Percentiles rank a stretch among this genome's conserved stretches.
Evolutionary conservation across 495 filamentous ascomycete genomes (phyloP).

Genomic region (Talaromyces proteolyticus): DNA sequence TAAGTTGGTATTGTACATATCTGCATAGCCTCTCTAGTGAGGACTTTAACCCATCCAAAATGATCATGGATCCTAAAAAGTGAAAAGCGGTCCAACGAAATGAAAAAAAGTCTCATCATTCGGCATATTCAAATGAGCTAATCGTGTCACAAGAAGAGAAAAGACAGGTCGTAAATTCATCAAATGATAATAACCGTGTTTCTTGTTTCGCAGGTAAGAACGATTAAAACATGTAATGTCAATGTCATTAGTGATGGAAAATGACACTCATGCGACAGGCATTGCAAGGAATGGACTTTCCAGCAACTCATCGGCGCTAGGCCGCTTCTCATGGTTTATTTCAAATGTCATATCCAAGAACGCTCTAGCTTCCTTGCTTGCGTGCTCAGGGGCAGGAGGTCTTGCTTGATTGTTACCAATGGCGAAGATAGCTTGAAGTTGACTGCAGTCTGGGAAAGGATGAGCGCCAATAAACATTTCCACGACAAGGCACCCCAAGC

Average conservation of each 20-base stretch:
- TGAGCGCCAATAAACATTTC: conserved; percentile 99
- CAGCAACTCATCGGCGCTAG: conserved; percentile 85
- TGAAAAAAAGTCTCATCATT: too few species aligned
- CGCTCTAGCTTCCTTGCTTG: conserved; percentile 74
- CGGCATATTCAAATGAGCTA: too few species aligned
- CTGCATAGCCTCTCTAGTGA: too few species aligned
- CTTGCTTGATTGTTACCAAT: conserved; percentile 84
- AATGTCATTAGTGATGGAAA: too few species aligned
- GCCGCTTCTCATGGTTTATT: conserved; percentile 86
- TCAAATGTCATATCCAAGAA: conserved; percentile 92
- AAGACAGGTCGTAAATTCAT: too few species aligned
- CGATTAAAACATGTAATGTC: too few species aligned
- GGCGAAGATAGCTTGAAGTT: conserved; percentile 97
- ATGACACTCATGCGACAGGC: conserved; percentile 42
- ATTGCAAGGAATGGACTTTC: conserved; percentile 68
- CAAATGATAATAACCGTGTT: not conserved
- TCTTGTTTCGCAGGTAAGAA: too few species aligned
- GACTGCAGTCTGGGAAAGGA: conserved; percentile 94
- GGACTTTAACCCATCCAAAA: too few species aligned
- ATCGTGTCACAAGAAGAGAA: too few species aligned
- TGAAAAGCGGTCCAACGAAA: too few species aligned
- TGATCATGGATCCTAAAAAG: too few species aligned
- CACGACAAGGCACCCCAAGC: conserved; percentile 90
- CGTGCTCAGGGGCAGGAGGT: conserved; percentile 83
- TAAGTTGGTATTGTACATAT: too few species aligned